phyloP scores from a whole-genome alignment of 2,329 filamentous ascomycete genomes.

The Nigrospora oryzae region DNA sequence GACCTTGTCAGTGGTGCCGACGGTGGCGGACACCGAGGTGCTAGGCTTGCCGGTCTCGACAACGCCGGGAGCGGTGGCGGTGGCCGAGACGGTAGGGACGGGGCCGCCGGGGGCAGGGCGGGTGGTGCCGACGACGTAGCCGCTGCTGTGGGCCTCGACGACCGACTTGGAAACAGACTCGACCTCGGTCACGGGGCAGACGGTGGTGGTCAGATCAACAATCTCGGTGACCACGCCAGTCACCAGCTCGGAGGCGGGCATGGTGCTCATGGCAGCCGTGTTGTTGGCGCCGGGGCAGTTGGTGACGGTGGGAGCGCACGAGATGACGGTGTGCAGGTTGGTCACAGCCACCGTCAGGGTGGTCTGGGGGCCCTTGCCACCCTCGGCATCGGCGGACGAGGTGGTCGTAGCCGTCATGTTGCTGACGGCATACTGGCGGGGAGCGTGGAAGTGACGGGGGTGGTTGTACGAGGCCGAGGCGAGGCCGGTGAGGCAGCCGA shows the following conservation, averaged over 20 bases:
- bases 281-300: slow-evolving; percentile 22
- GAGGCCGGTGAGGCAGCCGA: slow-evolving; percentile 21
- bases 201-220: slow-evolving; percentile 24
- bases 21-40: slow-evolving; percentile 2
- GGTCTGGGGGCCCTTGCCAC: slow-evolving; percentile 11
- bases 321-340: slow-evolving; percentile 20
- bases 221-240: slow-evolving; percentile 23
- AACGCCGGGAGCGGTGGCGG: slow-evolving; percentile 9
- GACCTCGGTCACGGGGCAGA: slow-evolving; percentile 25
- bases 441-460: slow-evolving; percentile 17
- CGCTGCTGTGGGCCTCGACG: slow-evolving; percentile 20
- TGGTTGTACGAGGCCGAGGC: slow-evolving; percentile 20
- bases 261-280: slow-evolving; percentile 4
- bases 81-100: neutral
- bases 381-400: too few relatives aligned
- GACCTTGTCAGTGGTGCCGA: slow-evolving; percentile 9
- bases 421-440: slow-evolving; percentile 15
- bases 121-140: slow-evolving; percentile 19
- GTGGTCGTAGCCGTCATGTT: slow-evolving; percentile 10
- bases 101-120: slow-evolving; percentile 7
- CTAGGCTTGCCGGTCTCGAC: neutral
- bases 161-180: slow-evolving; percentile 20
- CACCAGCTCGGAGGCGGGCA: slow-evolving; percentile 5
- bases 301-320: slow-evolving; percentile 22
- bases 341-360: slow-evolving; percentile 22